Evolutionary conservation across 257 asterid genomes (phyloP).

Genomic region (Solanum tarapatanum): DNA sequence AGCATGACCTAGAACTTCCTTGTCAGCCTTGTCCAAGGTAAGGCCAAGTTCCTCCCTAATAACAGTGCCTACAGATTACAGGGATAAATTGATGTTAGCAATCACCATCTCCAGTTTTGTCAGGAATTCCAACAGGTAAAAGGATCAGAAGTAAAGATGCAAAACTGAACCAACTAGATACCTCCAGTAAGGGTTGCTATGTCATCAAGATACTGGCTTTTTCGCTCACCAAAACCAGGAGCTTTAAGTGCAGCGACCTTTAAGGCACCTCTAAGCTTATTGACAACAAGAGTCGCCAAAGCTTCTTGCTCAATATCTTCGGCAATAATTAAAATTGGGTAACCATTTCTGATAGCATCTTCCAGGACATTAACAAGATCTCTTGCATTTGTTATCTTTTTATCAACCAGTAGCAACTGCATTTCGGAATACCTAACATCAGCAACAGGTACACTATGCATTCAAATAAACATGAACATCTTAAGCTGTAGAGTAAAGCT

Average conservation of each 20-base stretch:
- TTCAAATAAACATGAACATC: background rate
- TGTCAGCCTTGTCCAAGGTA: slow-evolving; percentile 81
- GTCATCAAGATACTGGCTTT: slow-evolving; percentile 95
- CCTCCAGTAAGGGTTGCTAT: slow-evolving; percentile 95
- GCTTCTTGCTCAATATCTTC: slow-evolving; percentile 99
- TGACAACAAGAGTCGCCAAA: slow-evolving; percentile 93
- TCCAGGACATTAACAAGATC: slow-evolving; percentile 72
- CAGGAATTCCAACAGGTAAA: background rate
- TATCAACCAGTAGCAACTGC: slow-evolving; percentile 85
- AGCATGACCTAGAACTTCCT: slow-evolving; percentile 82
- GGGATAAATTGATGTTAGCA: background rate
- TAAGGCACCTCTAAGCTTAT: slow-evolving; percentile 83
- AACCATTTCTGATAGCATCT: slow-evolving; percentile 85
- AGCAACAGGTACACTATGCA: background rate
- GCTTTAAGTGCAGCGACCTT: slow-evolving; percentile 98
- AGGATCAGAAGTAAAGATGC: background rate
- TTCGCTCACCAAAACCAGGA: slow-evolving; percentile 97
- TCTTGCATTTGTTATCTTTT: slow-evolving; percentile 88
- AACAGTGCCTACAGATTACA: slow-evolving; percentile 58
- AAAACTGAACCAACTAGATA: slow-evolving; percentile 5
- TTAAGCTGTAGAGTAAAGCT: background rate
- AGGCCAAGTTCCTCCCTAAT: slow-evolving; percentile 89
- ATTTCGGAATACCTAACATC: slow-evolving; percentile 9
- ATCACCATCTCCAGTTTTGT: background rate
- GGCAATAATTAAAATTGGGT: slow-evolving; percentile 78